Percentiles rank a stretch among this genome's conserved stretches.
Evolutionary conservation across 805 yeast species (phyloP).

Genomic region (Kazachstania africana): DNA sequence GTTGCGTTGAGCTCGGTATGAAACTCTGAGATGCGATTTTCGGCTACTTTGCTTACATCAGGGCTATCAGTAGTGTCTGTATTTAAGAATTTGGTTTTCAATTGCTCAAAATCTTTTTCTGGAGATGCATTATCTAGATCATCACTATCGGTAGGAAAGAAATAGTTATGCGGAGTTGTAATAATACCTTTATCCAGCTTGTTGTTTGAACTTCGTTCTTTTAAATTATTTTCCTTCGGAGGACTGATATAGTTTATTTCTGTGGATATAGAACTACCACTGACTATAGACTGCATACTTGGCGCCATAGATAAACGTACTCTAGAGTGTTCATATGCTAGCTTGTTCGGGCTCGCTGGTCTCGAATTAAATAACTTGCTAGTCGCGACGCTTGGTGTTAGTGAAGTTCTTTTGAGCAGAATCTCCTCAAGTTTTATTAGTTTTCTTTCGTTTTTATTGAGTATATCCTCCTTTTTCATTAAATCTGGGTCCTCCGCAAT

Average conservation of each 20-base stretch:
- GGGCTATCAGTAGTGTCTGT: slow-evolving; percentile 3
- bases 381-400: slow-evolving; percentile 15
- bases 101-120: slow-evolving; percentile 20
- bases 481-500: slow-evolving; percentile 7
- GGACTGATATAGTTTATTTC: not conserved
- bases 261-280: slow-evolving; percentile 13
- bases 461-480: slow-evolving; percentile 11
- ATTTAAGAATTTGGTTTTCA: slow-evolving; percentile 21
- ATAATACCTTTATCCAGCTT: not conserved
- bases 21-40: not conserved
- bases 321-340: not conserved
- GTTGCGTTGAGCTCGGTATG: too few species aligned
- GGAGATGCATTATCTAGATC: slow-evolving; percentile 23
- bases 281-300: slow-evolving; percentile 20
- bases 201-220: slow-evolving; percentile 6
- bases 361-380: slow-evolving; percentile 14
- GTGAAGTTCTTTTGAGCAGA: slow-evolving; percentile 4
- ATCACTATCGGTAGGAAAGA: slow-evolving; percentile 21
- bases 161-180: slow-evolving; percentile 11
- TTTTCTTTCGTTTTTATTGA: slow-evolving; percentile 12
- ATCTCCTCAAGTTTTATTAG: slow-evolving; percentile 9
- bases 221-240: slow-evolving; percentile 2
- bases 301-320: slow-evolving; percentile 17
- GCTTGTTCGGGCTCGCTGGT: slow-evolving; percentile 14
- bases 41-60: not conserved